phyloP scores from a whole-genome alignment of 805 yeast genomes.

The Metschnikowia lochheadii region DNA sequence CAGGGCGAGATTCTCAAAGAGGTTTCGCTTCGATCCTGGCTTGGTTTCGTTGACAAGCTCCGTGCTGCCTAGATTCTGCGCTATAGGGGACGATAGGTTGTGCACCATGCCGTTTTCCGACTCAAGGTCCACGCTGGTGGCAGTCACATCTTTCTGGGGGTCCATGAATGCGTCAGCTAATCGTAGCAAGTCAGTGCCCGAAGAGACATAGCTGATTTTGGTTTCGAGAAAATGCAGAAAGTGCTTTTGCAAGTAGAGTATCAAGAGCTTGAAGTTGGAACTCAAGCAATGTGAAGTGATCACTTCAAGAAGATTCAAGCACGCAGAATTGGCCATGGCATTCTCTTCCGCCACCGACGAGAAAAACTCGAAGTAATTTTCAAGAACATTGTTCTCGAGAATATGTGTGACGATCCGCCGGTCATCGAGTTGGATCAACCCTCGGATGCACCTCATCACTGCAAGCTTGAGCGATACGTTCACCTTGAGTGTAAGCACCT shows the following conservation, averaged over 20 bases:
- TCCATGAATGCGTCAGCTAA: conserved; percentile 8
- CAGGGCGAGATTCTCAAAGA: not conserved
- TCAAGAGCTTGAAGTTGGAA: conserved; percentile 27
- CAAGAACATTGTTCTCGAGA: conserved; percentile 50
- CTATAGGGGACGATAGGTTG: conserved; percentile 28
- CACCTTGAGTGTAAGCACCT: conserved; percentile 40
- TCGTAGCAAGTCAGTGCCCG: conserved; percentile 19
- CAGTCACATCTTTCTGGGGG: conserved; percentile 10
- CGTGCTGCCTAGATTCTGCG: conserved; percentile 11
- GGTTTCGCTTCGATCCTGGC: not conserved
- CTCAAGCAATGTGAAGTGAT: conserved; percentile 23
- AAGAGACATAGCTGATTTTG: conserved; percentile 24
- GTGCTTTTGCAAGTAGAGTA: conserved; percentile 27
- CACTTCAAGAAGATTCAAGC: conserved; percentile 63
- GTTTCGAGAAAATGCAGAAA: conserved; percentile 25
- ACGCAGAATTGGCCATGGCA: conserved; percentile 69
- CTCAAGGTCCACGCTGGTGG: conserved; percentile 20
- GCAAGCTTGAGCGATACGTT: conserved; percentile 58
- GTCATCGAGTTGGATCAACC: conserved; percentile 59
- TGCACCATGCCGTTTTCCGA: conserved; percentile 10
- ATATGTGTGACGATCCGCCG: conserved; percentile 54
- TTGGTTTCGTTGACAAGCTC: conserved; percentile 9
- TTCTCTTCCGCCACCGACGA: conserved; percentile 46
- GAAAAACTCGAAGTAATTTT: conserved; percentile 47
- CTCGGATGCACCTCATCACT: conserved; percentile 65